Base-by-base conservation (phyloP, 257 asterid genomes). In the Nicotiana otophora region DNA sequence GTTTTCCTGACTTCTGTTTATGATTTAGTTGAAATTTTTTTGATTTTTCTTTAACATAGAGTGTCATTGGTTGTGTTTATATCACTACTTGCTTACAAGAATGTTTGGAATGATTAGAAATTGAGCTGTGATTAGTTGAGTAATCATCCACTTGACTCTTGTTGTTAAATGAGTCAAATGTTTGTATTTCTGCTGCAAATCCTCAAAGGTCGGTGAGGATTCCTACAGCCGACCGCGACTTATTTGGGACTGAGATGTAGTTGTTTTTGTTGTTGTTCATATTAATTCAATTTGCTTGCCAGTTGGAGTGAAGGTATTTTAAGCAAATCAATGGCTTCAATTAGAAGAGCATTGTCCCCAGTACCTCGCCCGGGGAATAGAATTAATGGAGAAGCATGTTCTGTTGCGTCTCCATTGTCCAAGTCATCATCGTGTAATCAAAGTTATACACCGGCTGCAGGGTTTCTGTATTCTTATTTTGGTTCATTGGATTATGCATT, bases 291-390 rank as follows among this genome's bases (percentile, higher is more conserved):
- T 42, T 36, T 42, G 61, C 23, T 23, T 46, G 15, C 61, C 39
- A 20, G 14, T 6, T 74, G 79, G 20, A 23, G 14, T 72, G 78
- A 42, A 46, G 62, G 79, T 36, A 42, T 42, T 42, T 42, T 42
- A 42, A 42, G 48, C 48, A 42, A 42, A 42, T 42, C 48, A 36
- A 94, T 94, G 97, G 93, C 97, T 72, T 94, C 94, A 20, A 86
- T 92, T 67, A 87, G 97, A 86, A 87, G 98, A 85, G 84, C 96
- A 46, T 39, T 90, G 79, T 90, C 93, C 48, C 95, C 93, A 3
- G 90, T 91, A 80, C 89, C 93, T 81, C 87, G 90, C 19, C 89
- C 87, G 0, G 92, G 93, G 51, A 69, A 81, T 77, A 48, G 88
- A 79, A 26, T 84, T 82, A 88, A 87, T 62, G 93, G 91, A 10